Evolutionary conservation across 2,329 filamentous ascomycete species (phyloP).

Genomic region (Thelonectria blattea): DNA sequence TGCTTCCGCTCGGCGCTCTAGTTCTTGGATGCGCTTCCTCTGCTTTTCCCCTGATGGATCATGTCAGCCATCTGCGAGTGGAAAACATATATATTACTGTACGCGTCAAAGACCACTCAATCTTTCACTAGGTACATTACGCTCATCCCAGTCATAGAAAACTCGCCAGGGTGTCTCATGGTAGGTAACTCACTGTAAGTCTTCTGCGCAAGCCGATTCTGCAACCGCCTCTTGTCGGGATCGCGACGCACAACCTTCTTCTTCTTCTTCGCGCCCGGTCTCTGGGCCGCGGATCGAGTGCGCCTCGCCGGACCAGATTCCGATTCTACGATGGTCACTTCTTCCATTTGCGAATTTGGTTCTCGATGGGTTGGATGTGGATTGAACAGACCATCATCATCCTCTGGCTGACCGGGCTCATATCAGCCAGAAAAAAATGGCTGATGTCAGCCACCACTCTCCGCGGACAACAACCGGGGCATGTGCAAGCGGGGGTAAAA

Average conservation of each 20-base stretch:
- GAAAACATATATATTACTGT: not conserved
- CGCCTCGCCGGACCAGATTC: not conserved
- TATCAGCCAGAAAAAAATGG: slow-evolving; percentile 32
- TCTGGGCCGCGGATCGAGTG: not conserved
- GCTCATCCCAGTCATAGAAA: not conserved
- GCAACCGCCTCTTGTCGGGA: slow-evolving; percentile 35
- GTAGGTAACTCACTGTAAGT: slow-evolving; percentile 50
- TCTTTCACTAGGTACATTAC: not conserved
- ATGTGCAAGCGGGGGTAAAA: not conserved
- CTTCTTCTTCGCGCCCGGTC: slow-evolving; percentile 17
- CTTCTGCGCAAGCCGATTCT: slow-evolving; percentile 56
- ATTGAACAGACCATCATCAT: not conserved
- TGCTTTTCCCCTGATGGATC: slow-evolving; percentile 40
- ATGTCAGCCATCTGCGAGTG: slow-evolving; percentile 30
- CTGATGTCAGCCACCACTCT: slow-evolving; percentile 35
- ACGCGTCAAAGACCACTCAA: not conserved
- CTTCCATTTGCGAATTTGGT: slow-evolving; percentile 16
- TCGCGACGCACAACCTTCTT: slow-evolving; percentile 31
- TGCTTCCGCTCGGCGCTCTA: slow-evolving; percentile 33
- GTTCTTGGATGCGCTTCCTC: slow-evolving; percentile 34
- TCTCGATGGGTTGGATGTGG: not conserved
- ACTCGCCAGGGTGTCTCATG: not conserved
- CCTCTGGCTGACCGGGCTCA: slow-evolving; percentile 8
- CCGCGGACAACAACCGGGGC: slow-evolving; percentile 7
- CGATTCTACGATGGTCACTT: slow-evolving; percentile 5